These are phyloP conservation scores for Silene conica DNA, from an alignment of 148 eudicot species.

Conservation along the genomic window DNA sequence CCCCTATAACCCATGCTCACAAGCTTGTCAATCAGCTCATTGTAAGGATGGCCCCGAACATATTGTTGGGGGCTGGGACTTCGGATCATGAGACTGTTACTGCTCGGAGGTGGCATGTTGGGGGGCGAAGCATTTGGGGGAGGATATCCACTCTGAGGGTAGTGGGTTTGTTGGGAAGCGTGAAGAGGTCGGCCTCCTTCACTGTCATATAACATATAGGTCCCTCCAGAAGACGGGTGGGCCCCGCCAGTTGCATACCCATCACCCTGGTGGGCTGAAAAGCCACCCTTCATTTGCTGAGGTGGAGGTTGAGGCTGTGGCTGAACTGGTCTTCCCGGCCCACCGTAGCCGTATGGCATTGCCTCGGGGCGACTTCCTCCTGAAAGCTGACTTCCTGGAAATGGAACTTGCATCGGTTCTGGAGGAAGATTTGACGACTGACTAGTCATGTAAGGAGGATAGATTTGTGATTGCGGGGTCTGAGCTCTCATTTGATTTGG, in stretches of 20 bases:
- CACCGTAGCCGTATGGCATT: slow-evolving; percentile 66
- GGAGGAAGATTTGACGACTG: slow-evolving; percentile 61
- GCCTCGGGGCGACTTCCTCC: slow-evolving; percentile 46
- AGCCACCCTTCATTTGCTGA: slow-evolving; percentile 60
- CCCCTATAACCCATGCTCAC: slow-evolving; percentile 94
- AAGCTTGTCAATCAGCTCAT: slow-evolving; percentile 82
- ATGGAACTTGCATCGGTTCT: slow-evolving; percentile 71
- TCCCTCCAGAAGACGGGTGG: slow-evolving; percentile 56
- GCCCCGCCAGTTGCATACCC: slow-evolving; percentile 58
- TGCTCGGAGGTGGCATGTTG: slow-evolving; percentile 42
- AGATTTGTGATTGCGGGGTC: slow-evolving; percentile 44
- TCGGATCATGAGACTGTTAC: slow-evolving; percentile 39
- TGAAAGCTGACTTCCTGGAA: slow-evolving; percentile 55
- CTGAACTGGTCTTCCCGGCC: slow-evolving; percentile 51
- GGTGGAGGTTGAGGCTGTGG: slow-evolving; percentile 50
- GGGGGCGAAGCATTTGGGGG: slow-evolving; percentile 42
- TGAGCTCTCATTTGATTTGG: slow-evolving; percentile 45
- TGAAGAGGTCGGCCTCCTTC: slow-evolving; percentile 52
- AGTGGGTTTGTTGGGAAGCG: slow-evolving; percentile 50
- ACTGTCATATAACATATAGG: slow-evolving; percentile 64
- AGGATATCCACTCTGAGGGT: slow-evolving; percentile 56
- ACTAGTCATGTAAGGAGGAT: slow-evolving; percentile 56
- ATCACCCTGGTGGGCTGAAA: slow-evolving; percentile 52
- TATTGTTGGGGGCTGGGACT: slow-evolving; percentile 48
- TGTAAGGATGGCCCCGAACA: slow-evolving; percentile 71